phyloP scores from a whole-genome alignment of 1,284 basidiomycete genomes.

The Cryptococcus sp. region DNA sequence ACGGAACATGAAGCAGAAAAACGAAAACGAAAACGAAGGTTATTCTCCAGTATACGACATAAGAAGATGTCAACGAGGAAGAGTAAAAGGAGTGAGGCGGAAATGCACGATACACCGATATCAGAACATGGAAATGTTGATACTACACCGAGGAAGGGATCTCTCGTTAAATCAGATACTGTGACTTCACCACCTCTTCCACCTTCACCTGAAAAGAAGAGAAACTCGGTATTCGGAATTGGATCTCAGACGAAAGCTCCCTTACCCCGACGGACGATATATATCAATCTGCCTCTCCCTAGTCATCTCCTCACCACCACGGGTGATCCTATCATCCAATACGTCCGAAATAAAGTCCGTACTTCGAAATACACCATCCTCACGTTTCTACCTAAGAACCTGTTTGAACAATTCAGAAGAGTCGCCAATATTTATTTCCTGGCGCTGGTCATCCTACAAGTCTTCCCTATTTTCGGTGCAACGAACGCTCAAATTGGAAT shows the following conservation, averaged over 20 bases:
- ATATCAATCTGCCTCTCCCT: slow-evolving; percentile 59
- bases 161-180: background rate
- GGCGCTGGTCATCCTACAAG: slow-evolving; percentile 75
- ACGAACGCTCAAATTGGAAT: slow-evolving; percentile 77
- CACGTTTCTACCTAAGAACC: slow-evolving; percentile 90
- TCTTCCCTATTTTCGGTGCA: slow-evolving; percentile 87
- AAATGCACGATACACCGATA: background rate
- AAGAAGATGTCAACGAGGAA: slow-evolving; percentile 12
- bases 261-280: slow-evolving; percentile 63
- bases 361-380: slow-evolving; percentile 90
- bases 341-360: slow-evolving; percentile 88
- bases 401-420: slow-evolving; percentile 83
- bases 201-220: background rate
- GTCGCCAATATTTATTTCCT: slow-evolving; percentile 94
- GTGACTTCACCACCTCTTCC: background rate
- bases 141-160: background rate
- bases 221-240: background rate
- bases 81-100: background rate
- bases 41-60: slow-evolving; percentile 55
- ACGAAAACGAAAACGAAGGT: slow-evolving; percentile 50
- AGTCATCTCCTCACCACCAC: slow-evolving; percentile 29
- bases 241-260: slow-evolving; percentile 6
- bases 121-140: background rate
- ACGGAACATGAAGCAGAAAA: slow-evolving; percentile 68
- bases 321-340: slow-evolving; percentile 72